Evolutionary conservation across 2,329 filamentous ascomycete genomes (phyloP), one percentile per base, ranked within the genome.

Genomic region (Fusarium compactum): DNA sequence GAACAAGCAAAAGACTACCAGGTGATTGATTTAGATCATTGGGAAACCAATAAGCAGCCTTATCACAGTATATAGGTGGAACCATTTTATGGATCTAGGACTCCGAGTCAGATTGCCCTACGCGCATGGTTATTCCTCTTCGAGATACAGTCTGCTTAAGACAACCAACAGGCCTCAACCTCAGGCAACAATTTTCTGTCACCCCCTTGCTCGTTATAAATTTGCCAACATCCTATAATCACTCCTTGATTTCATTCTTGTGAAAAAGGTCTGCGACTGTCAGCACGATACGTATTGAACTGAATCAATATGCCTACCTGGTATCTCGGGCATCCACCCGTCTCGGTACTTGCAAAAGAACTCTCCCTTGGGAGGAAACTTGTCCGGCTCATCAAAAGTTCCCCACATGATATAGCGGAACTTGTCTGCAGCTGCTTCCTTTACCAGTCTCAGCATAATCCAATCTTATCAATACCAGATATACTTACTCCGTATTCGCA

Each of bases 341-440:
- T 81, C 78, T 60, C 84, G 77, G 41, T 79, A 74, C 55, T 80
- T 85, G 73, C 84, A 86, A 68, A 86, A 88, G 77, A 87, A 87
- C 67, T 87, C 85, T 0, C 85, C 85, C 70, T 86, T 87, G 0
- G 85, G 85, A 8, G 84, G 82, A 12, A 87, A 74, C 53, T 76
- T 79, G 16, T 84, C 82, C 0, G 82, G 83, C 22, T 85, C 79
- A 59, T 87, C 85, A 6, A 88, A 75, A 0, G 84, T 84, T 2
- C 86, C 85, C 75, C 81, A 82, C 65, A 82, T 77, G 29, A 83
- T 70, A 52, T 83, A 83, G n/a, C 79, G 76, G 58, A 82, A 82
- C 69, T 78, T 79, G 43, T 85, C 82, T 20, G 81, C 82, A 12
- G 85, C 80, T 69, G 84, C 73, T 67, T 82, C 78, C 77, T 80